A percentile compares a stretch with the other conserved stretches of the same genome.
Conservation (phyloP, 345 rosid species). For the Aquilaria malaccensis region DNA sequence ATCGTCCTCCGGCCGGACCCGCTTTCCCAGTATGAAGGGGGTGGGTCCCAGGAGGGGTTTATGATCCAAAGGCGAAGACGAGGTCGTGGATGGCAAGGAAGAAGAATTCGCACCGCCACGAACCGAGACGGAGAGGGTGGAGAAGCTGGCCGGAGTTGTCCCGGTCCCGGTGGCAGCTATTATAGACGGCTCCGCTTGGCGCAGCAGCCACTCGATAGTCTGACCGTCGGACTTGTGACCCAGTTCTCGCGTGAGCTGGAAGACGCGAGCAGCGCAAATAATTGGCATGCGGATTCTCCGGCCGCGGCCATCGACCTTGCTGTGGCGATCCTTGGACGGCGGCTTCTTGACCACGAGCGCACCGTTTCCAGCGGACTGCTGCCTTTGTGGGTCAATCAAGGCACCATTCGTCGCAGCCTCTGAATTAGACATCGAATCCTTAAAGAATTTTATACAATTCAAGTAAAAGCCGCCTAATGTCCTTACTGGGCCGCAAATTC, state of each 20-base stretch:
- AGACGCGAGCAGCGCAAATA: constrained; percentile 99
- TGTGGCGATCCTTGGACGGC: constrained; percentile 93
- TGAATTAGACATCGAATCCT: constrained; percentile 45
- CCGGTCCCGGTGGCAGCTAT: constrained; percentile 98
- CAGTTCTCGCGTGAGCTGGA: constrained; percentile 90
- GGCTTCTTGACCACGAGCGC: constrained; percentile 67
- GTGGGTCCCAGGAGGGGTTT: constrained; percentile 67
- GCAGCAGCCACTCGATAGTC: constrained; percentile 98
- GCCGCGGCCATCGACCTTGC: constrained; percentile 97
- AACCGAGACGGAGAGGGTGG: constrained; percentile 63
- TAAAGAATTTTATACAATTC: background rate
- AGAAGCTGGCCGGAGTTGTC: constrained; percentile 91
- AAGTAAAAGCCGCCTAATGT: background rate
- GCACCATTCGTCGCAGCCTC: constrained; percentile 45
- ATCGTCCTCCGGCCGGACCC: constrained; percentile 63
- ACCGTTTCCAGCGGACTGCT: constrained; percentile 36
- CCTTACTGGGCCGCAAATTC: background rate
- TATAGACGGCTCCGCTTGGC: constrained; percentile 98
- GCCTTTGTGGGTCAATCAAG: constrained; percentile 40
- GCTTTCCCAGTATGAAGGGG: constrained; percentile 88
- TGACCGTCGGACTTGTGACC: constrained; percentile 99
- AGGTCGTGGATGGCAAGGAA: constrained; percentile 28
- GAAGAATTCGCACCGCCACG: constrained; percentile 47
- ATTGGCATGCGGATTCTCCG: constrained; percentile 98
- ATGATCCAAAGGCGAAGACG: constrained; percentile 43